Percentiles rank a stretch among this genome's conserved stretches.
phyloP scores from a whole-genome alignment of 2,329 filamentous ascomycete species.

The Leptographium radiaticola region DNA sequence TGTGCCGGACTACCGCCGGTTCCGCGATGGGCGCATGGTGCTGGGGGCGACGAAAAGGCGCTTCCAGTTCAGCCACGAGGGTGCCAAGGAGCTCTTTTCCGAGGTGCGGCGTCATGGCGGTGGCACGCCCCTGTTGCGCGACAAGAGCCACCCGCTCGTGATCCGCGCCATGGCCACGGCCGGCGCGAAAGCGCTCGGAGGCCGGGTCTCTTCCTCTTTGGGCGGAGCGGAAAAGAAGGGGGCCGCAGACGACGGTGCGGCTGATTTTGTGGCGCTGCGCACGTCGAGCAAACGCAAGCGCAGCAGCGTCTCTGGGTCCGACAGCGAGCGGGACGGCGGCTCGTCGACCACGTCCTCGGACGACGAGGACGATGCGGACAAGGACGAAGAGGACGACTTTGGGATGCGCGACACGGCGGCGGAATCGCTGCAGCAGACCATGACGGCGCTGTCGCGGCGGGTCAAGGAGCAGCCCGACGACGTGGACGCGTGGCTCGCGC shows the following conservation, averaged over 20 bases:
- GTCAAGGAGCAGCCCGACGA: constrained; percentile 56
- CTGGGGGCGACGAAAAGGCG: constrained; percentile 49
- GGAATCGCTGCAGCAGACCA: constrained; percentile 2
- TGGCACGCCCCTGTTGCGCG: constrained; percentile 24
- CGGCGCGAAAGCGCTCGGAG: too few relatives aligned
- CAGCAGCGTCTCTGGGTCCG: neutral
- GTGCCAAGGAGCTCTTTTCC: constrained; percentile 42
- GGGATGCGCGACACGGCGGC: constrained; percentile 6
- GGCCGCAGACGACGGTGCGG: constrained; percentile 9
- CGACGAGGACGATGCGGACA: constrained; percentile 18
- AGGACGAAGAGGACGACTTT: constrained; percentile 19
- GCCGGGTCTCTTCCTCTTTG: too few relatives aligned
- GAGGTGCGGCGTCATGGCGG: constrained; percentile 31
- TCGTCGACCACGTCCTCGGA: constrained; percentile 23
- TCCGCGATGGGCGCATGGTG: constrained; percentile 56
- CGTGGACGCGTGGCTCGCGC: constrained; percentile 58
- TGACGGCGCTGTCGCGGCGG: constrained; percentile 39
- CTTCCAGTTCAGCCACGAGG: constrained; percentile 54
- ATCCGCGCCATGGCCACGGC: constrained; percentile 18
- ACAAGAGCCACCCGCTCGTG: constrained; percentile 30
- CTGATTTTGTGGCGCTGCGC: constrained; percentile 36
- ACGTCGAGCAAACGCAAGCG: constrained; percentile 24
- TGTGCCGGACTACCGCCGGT: constrained; percentile 57
- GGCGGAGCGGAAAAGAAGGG: neutral
- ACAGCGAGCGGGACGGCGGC: neutral